Evolutionary conservation across 2,329 filamentous ascomycete species (phyloP).

Genomic region (Lecanicillium sp.): DNA sequence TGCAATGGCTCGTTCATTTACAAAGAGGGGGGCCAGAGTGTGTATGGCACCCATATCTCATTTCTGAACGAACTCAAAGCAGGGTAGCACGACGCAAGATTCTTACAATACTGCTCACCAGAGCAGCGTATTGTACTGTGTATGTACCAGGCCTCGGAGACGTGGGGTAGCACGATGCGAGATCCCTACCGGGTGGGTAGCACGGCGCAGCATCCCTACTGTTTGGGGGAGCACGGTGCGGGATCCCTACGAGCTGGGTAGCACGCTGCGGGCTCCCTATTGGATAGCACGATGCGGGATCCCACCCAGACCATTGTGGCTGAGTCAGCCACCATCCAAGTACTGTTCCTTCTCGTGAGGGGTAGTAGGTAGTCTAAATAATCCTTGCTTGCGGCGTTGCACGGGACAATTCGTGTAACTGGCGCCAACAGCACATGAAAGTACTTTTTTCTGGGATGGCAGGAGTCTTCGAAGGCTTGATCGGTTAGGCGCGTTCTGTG

Average conservation of each 20-base stretch:
- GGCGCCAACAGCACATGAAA: background rate
- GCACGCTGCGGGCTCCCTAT: background rate
- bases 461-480: background rate
- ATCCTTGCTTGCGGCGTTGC: background rate
- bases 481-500: background rate
- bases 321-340: background rate
- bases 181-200: background rate
- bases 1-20: no score
- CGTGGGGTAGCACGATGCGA: background rate
- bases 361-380: no score
- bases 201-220: background rate
- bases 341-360: no score
- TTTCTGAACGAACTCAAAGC: no score
- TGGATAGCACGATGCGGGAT: background rate
- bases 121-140: no score
- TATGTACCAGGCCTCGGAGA: no score
- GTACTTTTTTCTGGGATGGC: background rate
- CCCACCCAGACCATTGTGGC: background rate
- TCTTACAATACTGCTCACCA: no score
- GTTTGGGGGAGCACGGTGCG: background rate
- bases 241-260: background rate
- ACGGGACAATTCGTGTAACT: background rate
- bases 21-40: no score
- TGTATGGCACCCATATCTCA: no score
- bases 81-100: no score